Evolutionary conservation across 371 early-diverging fungal species (phyloP), one percentile per base, ranked within the genome.

Genomic region (Cokeromyces recurvatus): DNA sequence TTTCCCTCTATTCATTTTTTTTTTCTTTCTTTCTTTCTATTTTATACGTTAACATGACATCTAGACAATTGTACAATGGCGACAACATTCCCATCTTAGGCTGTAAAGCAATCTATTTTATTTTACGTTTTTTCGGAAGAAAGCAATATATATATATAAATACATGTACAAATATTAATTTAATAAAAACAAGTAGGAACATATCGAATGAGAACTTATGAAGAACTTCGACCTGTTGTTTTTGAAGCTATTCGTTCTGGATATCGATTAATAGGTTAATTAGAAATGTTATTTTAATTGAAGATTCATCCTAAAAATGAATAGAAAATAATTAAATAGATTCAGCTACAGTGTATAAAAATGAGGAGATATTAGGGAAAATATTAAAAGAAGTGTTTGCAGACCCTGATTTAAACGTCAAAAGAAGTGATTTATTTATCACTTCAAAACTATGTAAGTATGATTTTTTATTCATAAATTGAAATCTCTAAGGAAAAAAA

Each of bases 381-480:
- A 79, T 83, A 10, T 41, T 95, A 7, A 62, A 71, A 6, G 71
- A 83, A 19, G 63, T 84, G 20, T 75, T 96, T 40, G 52, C 57
- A 3, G 71, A 84, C 37, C 53, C 64, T 10, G 51, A 65, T 3
- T 76, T 78, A 17, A 64, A 59, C n/a, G 48, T 94, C 1, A 53
- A 66, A 31, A 74, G 98, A n/a, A 53, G 84, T 29, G 93, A 95
- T 21, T 36, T 99, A 2, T 99, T 96, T 77, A 79, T 99, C 38
- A 94, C 95, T 0, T 90, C 91, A 40, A 99, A 99, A 62, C 79
- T 99, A 35, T 78, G 90, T 86, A 78, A 55, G 64, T 54, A 12
- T 7, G 11, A 29, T 11, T 15, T 34, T 14, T 34, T 34, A n/a
- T 9, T 27, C 5, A 11, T 27, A 27, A 11, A 11, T 11, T 27